Conservation (phyloP, 257 asterid genomes). For the Solanum phureja region DNA sequence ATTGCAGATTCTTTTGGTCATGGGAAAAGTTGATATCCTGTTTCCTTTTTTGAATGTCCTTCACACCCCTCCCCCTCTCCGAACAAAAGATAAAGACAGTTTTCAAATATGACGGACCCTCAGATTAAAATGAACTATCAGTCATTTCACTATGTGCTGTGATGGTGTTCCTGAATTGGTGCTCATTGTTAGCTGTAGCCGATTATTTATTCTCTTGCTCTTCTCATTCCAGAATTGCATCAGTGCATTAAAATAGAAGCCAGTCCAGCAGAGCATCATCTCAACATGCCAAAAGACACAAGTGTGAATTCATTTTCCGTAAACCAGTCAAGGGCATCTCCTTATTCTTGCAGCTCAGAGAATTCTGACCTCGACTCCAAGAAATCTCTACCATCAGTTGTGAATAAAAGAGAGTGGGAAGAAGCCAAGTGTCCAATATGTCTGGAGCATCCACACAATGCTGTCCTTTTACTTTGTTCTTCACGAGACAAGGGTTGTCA, state of each 20-base stretch:
- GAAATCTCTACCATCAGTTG: conserved; percentile 13
- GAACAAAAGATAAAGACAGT: neutral
- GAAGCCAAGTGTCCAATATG: conserved; percentile 68
- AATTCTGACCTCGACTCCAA: conserved; percentile 10
- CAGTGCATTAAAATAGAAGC: neutral
- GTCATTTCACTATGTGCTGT: neutral
- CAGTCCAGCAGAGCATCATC: neutral
- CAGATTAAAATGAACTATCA: neutral
- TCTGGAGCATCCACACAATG: conserved; percentile 69
- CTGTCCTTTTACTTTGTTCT: conserved; percentile 44
- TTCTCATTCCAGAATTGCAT: neutral
- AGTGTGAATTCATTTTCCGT: conserved; percentile 34
- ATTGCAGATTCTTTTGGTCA: neutral
- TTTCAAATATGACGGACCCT: neutral
- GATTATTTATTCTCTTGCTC: neutral
- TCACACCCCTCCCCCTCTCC: neutral
- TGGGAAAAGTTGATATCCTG: neutral
- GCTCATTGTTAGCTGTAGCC: neutral
- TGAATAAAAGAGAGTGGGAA: conserved; percentile 54
- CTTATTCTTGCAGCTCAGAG: conserved; percentile 42
- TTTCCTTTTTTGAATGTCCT: neutral
- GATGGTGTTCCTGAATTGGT: neutral
- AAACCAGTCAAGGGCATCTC: conserved; percentile 39
- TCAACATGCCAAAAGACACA: conserved; percentile 64
- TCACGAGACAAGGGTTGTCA: conserved; percentile 57